Conservation (phyloP, 2,329 filamentous ascomycete species). For the Trichoderma aggressivum region DNA sequence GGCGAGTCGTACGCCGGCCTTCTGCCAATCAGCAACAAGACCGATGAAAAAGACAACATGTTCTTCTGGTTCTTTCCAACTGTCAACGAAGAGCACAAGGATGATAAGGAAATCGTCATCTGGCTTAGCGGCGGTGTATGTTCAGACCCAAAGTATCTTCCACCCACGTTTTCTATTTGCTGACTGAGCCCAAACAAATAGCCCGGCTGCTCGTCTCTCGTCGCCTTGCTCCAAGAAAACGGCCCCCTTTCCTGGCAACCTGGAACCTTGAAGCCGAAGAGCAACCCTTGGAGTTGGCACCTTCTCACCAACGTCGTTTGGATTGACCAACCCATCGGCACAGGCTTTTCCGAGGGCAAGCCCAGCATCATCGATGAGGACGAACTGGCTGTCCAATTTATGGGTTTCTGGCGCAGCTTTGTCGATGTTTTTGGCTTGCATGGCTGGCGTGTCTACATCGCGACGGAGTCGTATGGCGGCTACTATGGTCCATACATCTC, state of each 20-base stretch:
- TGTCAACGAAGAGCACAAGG: conserved; percentile 39
- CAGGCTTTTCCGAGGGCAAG: conserved; percentile 65
- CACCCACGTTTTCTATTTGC: background rate
- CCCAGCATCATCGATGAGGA: conserved; percentile 62
- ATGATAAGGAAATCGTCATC: conserved; percentile 58
- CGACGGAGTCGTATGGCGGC: conserved; percentile 69
- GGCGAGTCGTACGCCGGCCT: conserved; percentile 63
- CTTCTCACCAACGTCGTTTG: conserved; percentile 54
- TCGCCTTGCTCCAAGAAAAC: conserved; percentile 72
- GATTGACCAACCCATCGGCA: conserved; percentile 65
- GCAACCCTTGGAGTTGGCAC: conserved; percentile 69
- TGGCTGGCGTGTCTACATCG: conserved; percentile 66
- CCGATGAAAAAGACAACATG: conserved; percentile 48
- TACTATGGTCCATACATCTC: conserved; percentile 69
- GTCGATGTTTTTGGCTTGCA: conserved; percentile 66
- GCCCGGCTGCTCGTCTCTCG: conserved; percentile 59
- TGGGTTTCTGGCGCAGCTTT: conserved; percentile 78
- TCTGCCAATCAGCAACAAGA: conserved; percentile 46
- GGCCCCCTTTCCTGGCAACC: conserved; percentile 69
- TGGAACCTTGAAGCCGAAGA: conserved; percentile 62
- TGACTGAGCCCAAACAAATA: background rate
- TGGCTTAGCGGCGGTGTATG: conserved; percentile 56
- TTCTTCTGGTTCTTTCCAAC: conserved; percentile 69
- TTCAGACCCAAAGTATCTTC: background rate
- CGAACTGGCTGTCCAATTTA: conserved; percentile 67